Base-by-base conservation (phyloP, 306 rosid genomes). In the Vachellia collinsii region DNA sequence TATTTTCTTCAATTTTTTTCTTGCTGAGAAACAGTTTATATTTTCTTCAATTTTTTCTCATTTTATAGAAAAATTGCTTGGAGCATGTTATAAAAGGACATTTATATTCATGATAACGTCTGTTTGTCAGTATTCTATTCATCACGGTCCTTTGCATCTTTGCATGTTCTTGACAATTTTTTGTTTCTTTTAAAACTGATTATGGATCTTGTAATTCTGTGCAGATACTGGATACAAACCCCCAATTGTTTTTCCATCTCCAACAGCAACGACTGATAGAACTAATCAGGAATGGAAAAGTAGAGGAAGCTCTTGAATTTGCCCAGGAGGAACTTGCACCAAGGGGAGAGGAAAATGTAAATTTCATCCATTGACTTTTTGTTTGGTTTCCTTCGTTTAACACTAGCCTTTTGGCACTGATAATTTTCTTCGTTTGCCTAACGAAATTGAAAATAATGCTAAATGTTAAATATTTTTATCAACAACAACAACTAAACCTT, bases 321-420 rank as follows among this genome's bases (percentile, higher is more conserved):
- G 98, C 99, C 20, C 99, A 96, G 88, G 99, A 96, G 86, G 99
- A 93, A 88, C 92, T 96, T 80, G 99, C 98, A 11, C 99, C 99
- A 72, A 89, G 99, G 87, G 99, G 98, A 78, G 99, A 96, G 92
- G 97, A 96, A 89, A 93, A 96, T 89, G 99, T 93, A 87, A 88
- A 78, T 75, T 29, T 62, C 47, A 70, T 23, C 1, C 29, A 61
- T 67, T 83, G 25, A 54, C 6, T n/a, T 9, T 68, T 68, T 68
- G 38, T 61, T 20, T n/a, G 51, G 36, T n/a, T 41, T 39, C 17
- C 64, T 74, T 54, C 71, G 48, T 70, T 68, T 41, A n/a, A 69
- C 8, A 69, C 19, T 12, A 17, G 16, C 29, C 58, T 68, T 77
- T 66, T 41, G 76, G 59, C 42, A 11, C 25, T 70, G 44, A 54